Evolutionary conservation across 2,329 filamentous ascomycete species (phyloP), one percentile per base, ranked within the genome.

Genomic region (Fusarium duplospermum): DNA sequence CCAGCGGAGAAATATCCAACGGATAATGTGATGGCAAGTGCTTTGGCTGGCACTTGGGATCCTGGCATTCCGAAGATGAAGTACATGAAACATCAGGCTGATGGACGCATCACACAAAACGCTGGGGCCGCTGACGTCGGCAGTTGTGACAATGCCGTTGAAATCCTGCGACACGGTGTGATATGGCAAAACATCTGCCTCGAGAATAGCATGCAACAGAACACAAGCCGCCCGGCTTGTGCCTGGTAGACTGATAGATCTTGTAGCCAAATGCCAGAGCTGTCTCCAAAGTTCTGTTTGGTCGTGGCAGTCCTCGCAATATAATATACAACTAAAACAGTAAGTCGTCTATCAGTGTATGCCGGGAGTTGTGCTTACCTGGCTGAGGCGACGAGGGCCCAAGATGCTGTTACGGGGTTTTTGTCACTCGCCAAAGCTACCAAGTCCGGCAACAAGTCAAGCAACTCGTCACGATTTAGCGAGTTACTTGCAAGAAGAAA

Each of bases 1-100:
- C 95, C 96, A 99, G 77, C 89, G 92, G 36, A 91, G 89, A 76
- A 95, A 91, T 1, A 96, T 82, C 96, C 96, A 99, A 76, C 91
- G 88, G 65, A 96, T 89, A 38, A 96, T 88, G 76, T 93, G 90
- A 72, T 91, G 93, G 40, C 90, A 91, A 4, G 91, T 93, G 42
- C 87, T 86, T 74, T 91, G 89, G 73, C 90, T 93, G 38, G 90
- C 89, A 67, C 89, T 92, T 2, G 94, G 93, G 52, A 93, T 90
- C 76, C 92, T 89, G 31, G 89, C 87, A 74, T 93, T 91, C 62
- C 91, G 90, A 45, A 91, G 84, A 65, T 91, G 88, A 38, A 96
- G 85, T 47, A 97, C 82, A 64, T 89, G 89, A 18, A 89, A 86
- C 90, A 97, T 94, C 45, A 99, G 82, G 3, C 88, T 85, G 20